phyloP scores from a whole-genome alignment of 257 asterid species.

The Penstemon eatonii region DNA sequence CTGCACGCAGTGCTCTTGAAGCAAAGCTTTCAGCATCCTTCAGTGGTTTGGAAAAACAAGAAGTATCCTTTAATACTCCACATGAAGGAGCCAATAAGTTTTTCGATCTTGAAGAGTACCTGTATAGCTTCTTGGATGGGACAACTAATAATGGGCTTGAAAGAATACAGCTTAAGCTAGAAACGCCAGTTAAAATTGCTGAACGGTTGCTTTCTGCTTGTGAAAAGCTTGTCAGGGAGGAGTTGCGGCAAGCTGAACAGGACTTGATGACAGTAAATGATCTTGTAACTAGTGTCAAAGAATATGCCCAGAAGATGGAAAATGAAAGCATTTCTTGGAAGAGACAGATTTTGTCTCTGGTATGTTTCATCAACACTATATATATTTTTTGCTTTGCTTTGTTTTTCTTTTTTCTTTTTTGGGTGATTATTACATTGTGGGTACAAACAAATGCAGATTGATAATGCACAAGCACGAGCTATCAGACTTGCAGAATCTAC shows the following conservation, averaged over 20 bases:
- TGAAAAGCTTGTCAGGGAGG: constrained; percentile 70
- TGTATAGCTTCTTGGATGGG: constrained; percentile 78
- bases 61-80: constrained; percentile 37
- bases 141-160: constrained; percentile 81
- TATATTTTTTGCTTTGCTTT: constrained; percentile 20
- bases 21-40: constrained; percentile 64
- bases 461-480: constrained; percentile 63
- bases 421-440: constrained; percentile 17
- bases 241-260: constrained; percentile 61
- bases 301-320: constrained; percentile 66
- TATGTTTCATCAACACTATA: constrained; percentile 32
- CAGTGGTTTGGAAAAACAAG: constrained; percentile 36
- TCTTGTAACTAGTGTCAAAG: constrained; percentile 60
- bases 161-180: constrained; percentile 88
- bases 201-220: constrained; percentile 75
- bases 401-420: not conserved
- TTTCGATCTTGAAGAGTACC: constrained; percentile 69
- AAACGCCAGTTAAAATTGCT: constrained; percentile 85
- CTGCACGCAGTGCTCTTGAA: constrained; percentile 89
- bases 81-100: constrained; percentile 61
- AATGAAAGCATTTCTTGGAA: constrained; percentile 77
- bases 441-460: constrained; percentile 59
- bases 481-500: constrained; percentile 78
- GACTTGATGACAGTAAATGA: constrained; percentile 68
- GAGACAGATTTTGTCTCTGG: constrained; percentile 77